A percentile compares a stretch with the other conserved stretches of the same genome.
phyloP scores from a whole-genome alignment of 257 asterid species.

The Gardenia jasminoides region DNA sequence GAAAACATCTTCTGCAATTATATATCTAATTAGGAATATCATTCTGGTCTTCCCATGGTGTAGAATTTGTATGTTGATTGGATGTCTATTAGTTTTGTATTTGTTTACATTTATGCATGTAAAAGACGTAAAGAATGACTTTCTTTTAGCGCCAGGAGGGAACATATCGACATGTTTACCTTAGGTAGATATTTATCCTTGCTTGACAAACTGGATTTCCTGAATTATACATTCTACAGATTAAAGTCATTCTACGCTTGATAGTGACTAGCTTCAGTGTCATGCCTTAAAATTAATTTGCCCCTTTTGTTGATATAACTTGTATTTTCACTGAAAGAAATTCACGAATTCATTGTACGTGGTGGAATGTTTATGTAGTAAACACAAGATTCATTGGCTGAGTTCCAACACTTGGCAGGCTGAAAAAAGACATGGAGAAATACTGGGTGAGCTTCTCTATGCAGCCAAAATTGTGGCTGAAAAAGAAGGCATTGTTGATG shows the following conservation, averaged over 20 bases:
- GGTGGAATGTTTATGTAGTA: neutral
- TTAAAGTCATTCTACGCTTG: neutral
- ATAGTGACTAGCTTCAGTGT: neutral
- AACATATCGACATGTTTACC: neutral
- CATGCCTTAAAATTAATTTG: neutral
- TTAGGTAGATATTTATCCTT: neutral
- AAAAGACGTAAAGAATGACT: too few relatives aligned
- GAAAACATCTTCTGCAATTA: neutral
- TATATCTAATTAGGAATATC: too few relatives aligned
- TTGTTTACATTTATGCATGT: too few relatives aligned
- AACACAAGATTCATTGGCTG: neutral
- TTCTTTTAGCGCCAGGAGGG: neutral
- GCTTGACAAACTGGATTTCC: neutral
- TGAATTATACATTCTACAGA: neutral
- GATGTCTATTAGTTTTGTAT: too few relatives aligned
- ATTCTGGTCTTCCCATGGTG: neutral
- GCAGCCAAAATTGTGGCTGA: slow-evolving; percentile 91
- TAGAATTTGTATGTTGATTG: neutral
- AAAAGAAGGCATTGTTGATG: slow-evolving; percentile 83
- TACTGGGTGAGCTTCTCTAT: slow-evolving; percentile 86
- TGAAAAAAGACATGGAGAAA: slow-evolving; percentile 68
- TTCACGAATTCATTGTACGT: neutral
- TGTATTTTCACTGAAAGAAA: neutral
- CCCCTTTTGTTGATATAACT: neutral
- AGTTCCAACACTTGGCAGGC: slow-evolving; percentile 50